Evolutionary conservation across 208 protist genomes (phyloP).

Genomic region (Trypanosoma lewisi): DNA sequence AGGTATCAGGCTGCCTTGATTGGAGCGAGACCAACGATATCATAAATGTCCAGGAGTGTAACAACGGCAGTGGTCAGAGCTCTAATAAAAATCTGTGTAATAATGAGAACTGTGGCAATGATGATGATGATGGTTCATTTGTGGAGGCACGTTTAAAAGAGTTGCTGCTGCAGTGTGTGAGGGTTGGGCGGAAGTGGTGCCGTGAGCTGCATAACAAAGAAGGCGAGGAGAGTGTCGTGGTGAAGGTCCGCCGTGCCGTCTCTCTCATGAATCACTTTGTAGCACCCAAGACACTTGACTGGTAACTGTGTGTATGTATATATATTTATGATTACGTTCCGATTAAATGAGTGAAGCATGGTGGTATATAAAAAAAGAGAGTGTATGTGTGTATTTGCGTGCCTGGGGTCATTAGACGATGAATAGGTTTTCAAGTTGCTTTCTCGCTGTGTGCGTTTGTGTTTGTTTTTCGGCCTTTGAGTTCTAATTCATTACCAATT

Average conservation of each 20-base stretch:
- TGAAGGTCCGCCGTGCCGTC: slow-evolving; percentile 17
- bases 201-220: slow-evolving; percentile 4
- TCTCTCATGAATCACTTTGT: slow-evolving; percentile 36
- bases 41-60: neutral
- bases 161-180: slow-evolving; percentile 40
- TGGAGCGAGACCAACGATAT: neutral
- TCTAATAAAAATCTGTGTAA: neutral
- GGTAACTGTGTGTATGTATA: slow-evolving; percentile 27
- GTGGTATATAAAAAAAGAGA: no score
- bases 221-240: neutral
- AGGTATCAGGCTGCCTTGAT: slow-evolving; percentile 1
- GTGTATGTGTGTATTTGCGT: no score
- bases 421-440: no score
- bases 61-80: neutral
- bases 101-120: slow-evolving; percentile 2
- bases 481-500: no score
- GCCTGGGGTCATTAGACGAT: no score
- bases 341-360: no score
- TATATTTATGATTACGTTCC: neutral
- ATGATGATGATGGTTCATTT: slow-evolving; percentile 53
- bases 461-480: no score
- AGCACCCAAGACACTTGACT: slow-evolving; percentile 48
- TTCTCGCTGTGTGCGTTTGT: no score
- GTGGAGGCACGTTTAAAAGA: slow-evolving; percentile 48
- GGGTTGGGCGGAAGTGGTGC: slow-evolving; percentile 29